Percentiles rank a stretch among this genome's conserved stretches.
phyloP scores from a whole-genome alignment of 1,284 basidiomycete genomes.

The Leccinum subspadiceum region DNA sequence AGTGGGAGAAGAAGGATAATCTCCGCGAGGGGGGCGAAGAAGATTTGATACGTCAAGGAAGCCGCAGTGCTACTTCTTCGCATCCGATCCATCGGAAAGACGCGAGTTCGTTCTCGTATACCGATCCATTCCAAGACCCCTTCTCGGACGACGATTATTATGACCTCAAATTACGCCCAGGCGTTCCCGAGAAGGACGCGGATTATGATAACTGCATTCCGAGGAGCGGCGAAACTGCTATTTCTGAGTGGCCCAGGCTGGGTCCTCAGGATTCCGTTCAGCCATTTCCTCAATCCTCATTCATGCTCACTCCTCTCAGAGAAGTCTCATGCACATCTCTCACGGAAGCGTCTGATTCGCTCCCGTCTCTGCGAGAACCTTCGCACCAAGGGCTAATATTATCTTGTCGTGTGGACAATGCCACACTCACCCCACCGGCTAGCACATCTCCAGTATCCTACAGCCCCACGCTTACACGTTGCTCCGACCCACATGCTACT shows the following conservation, averaged over 20 bases:
- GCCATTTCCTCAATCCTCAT: constrained; percentile 29
- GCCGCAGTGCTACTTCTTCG: constrained; percentile 39
- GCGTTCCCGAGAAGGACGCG: constrained; percentile 19
- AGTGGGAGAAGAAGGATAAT: constrained; percentile 44
- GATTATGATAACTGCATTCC: constrained; percentile 38
- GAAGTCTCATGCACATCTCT: constrained; percentile 25
- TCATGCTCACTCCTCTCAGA: constrained; percentile 28
- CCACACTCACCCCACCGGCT: constrained; percentile 9
- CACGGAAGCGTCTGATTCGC: constrained; percentile 26
- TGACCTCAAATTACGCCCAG: constrained; percentile 13
- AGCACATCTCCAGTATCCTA: constrained; percentile 6
- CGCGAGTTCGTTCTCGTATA: constrained; percentile 23
- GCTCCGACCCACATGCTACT: constrained; percentile 13
- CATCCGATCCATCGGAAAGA: constrained; percentile 13
- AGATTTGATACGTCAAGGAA: constrained; percentile 22
- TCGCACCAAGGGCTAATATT: constrained; percentile 17
- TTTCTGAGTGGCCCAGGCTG: constrained; percentile 27
- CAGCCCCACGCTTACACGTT: constrained; percentile 17
- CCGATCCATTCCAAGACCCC: constrained; percentile 30
- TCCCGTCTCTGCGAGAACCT: constrained; percentile 28
- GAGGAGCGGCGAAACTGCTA: constrained; percentile 28
- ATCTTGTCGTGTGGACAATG: constrained; percentile 31
- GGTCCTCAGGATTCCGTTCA: constrained; percentile 27
- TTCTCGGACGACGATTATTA: constrained; percentile 22
- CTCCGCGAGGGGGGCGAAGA: constrained; percentile 13